A percentile compares a stretch with the other conserved stretches of the same genome.
Conservation (phyloP, 768 basidiomycete species). For the Lactarius psammicola region DNA sequence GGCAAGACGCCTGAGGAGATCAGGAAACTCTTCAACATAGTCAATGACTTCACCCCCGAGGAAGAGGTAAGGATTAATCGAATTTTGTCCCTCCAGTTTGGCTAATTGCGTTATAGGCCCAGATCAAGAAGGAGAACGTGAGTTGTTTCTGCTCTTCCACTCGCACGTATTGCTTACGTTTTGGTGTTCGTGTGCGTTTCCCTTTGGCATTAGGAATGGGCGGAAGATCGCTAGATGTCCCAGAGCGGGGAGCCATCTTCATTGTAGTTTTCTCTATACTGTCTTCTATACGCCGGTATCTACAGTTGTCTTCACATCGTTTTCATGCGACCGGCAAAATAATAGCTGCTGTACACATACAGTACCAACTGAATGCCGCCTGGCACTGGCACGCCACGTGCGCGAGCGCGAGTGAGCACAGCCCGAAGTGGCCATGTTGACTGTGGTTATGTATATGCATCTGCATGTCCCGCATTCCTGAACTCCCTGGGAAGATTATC, state of each 20-base stretch:
- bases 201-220: conserved; percentile 70
- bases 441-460: conserved; percentile 1
- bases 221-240: conserved; percentile 70
- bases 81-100: neutral
- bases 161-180: conserved; percentile 1
- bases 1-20: conserved; percentile 99
- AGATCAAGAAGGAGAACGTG: conserved; percentile 99
- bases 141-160: conserved; percentile 35
- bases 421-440: too few species aligned
- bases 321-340: conserved; percentile 9
- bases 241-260: conserved; percentile 11
- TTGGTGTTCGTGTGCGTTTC: conserved; percentile 4
- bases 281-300: conserved; percentile 25
- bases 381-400: conserved; percentile 15
- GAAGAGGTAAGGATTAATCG: conserved; percentile 69
- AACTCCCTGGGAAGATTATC: conserved; percentile 65
- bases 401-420: neutral
- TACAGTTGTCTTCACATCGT: conserved; percentile 7
- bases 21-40: conserved; percentile 96
- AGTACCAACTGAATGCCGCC: neutral
- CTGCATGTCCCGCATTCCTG: conserved; percentile 46
- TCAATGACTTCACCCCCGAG: conserved; percentile 98
- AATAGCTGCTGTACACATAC: conserved; percentile 10
- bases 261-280: conserved; percentile 23
- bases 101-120: conserved; percentile 52